phyloP scores from a whole-genome alignment of 768 basidiomycete genomes.

The Boletus reticuloceps region DNA sequence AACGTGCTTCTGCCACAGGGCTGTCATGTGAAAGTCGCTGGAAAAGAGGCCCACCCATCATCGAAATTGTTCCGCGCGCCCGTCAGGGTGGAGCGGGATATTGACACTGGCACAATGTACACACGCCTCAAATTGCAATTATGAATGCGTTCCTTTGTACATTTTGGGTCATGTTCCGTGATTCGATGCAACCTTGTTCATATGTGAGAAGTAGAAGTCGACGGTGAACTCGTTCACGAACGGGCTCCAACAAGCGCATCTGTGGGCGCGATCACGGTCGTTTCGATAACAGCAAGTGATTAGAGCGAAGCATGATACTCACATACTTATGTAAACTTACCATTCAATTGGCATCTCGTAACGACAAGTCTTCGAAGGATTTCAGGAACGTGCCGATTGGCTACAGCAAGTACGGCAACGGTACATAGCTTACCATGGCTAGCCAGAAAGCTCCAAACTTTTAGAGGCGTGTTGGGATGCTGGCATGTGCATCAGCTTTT shows the following conservation, averaged over 20 bases:
- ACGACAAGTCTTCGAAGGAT: neutral
- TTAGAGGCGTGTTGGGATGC: slow-evolving; percentile 4
- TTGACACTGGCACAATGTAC: neutral
- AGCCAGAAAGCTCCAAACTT: neutral
- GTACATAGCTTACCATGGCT: neutral
- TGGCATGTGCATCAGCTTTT: slow-evolving; percentile 10
- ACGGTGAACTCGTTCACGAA: slow-evolving; percentile 1
- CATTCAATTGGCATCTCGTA: slow-evolving; percentile 11
- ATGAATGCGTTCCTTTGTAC: slow-evolving; percentile 7
- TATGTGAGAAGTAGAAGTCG: slow-evolving; percentile 1
- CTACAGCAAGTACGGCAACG: neutral
- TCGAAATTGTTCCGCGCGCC: neutral
- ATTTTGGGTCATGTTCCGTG: neutral
- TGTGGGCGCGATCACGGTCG: neutral
- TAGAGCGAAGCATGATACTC: neutral
- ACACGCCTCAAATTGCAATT: neutral
- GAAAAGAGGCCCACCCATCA: neutral
- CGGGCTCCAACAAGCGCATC: neutral
- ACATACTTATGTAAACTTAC: slow-evolving; percentile 2
- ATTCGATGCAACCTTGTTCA: neutral
- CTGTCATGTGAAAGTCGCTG: slow-evolving; percentile 7
- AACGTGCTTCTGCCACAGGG: slow-evolving; percentile 16
- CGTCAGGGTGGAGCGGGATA: slow-evolving; percentile 14
- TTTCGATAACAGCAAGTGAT: slow-evolving; percentile 1
- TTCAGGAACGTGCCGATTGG: slow-evolving; percentile 2